Conservation (phyloP, 2,329 filamentous ascomycete genomes). For the Fusarium tuaranense region DNA sequence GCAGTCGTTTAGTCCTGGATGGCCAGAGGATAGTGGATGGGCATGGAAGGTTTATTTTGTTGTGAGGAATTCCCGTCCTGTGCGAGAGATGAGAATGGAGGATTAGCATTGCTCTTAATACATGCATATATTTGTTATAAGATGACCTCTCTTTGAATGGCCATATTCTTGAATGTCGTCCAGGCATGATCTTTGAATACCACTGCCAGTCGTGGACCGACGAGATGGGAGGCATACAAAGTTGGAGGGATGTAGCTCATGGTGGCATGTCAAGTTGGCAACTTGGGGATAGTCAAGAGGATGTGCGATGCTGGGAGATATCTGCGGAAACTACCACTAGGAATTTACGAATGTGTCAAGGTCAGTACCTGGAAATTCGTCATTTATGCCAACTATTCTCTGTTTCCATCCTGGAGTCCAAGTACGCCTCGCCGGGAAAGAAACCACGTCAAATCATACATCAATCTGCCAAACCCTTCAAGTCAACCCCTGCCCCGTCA, state of each 20-base stretch:
- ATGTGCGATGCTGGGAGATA: neutral
- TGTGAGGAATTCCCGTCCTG: neutral
- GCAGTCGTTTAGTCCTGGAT: neutral
- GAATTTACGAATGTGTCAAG: neutral
- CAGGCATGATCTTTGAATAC: too few relatives aligned
- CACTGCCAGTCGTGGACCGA: too few relatives aligned
- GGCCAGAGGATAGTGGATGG: neutral
- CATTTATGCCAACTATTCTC: neutral
- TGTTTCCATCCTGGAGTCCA: neutral
- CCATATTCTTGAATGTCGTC: too few relatives aligned
- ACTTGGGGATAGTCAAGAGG: too few relatives aligned
- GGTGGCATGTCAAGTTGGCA: too few relatives aligned
- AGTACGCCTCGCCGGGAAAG: neutral
- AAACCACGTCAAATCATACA: neutral
- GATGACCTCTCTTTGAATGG: too few relatives aligned
- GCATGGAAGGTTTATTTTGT: neutral
- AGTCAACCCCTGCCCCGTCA: conserved; percentile 4
- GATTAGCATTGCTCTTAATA: too few relatives aligned
- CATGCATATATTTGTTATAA: too few relatives aligned
- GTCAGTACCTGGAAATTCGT: neutral
- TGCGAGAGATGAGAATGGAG: too few relatives aligned
- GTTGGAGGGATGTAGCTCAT: too few relatives aligned
- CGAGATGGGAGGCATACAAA: too few relatives aligned
- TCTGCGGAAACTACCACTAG: neutral
- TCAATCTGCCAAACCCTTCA: neutral